Evolutionary conservation across 257 asterid species (phyloP), one percentile per base, ranked within the genome.

Genomic region (Coffea eugenioides): DNA sequence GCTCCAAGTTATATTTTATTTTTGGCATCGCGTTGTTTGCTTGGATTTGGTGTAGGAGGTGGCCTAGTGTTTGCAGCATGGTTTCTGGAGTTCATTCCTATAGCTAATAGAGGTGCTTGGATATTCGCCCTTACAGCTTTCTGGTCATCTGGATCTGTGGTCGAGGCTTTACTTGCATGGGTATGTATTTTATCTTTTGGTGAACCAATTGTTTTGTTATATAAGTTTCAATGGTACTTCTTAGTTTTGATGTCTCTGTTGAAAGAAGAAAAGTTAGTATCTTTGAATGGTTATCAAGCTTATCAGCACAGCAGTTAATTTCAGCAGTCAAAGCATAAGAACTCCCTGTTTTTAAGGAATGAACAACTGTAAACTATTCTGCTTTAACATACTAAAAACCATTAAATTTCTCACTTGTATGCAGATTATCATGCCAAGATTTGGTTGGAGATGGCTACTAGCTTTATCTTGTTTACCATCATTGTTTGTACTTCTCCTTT

Each of bases 161-260:
- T 86, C 61, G 93, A 88, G 72, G 90, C 90, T 77, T 76, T 80
- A 25, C 79, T 89, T 46, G 91, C 90, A 6, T 89, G 91, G 91
- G 91, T 89, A 88, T 20, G 85, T 66, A 54, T 65, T 14, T 1
- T 15, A 62, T 6, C 14, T 62, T n/a, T 62, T 62, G 13, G 15
- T 8, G 25, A 9, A n/a, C 1, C 15, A 39, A 39, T 39, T 39
- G 43, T 39, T 9, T 67, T 31, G 10, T 6, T 14, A 15, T 67
- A 39, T 39, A 4, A 39, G 43, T 13, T 12, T 66, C 0, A 0
- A 34, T 5, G 3, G 13, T 0, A 66, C 15, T 66, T n/a, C 23
- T 31, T 14, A 4, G 2, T 15, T 67, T 15, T 5, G 8, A 36
- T 12, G 71, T 15, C 21, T 27, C 2, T 1, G n/a, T 8, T 67